phyloP scores from a whole-genome alignment of 345 rosid species.

The Aurinia saxatilis region DNA sequence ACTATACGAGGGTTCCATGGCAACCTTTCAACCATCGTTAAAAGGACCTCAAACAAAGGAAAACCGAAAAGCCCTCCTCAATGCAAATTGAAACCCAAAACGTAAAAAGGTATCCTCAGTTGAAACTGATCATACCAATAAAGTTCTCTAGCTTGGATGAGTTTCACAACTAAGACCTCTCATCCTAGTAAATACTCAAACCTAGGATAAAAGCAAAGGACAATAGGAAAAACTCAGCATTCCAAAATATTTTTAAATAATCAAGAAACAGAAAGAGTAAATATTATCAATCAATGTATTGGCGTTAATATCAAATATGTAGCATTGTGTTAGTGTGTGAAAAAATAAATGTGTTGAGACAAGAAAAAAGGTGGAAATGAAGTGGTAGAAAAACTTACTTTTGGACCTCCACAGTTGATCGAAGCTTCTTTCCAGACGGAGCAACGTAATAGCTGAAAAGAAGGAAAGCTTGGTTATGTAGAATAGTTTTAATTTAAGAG shows the following conservation, averaged over 20 bases:
- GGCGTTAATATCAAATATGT: neutral
- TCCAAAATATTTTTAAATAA: neutral
- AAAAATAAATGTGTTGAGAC: neutral
- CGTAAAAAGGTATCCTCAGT: too few species aligned
- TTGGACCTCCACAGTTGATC: constrained; percentile 74
- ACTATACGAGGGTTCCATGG: too few species aligned
- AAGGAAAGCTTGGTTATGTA: neutral
- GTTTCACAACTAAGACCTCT: neutral
- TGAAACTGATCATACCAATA: too few species aligned
- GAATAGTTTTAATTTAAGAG: neutral
- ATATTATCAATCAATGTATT: neutral
- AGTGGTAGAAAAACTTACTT: constrained; percentile 41
- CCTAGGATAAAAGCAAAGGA: neutral
- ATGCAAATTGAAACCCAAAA: too few species aligned
- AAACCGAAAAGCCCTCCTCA: too few species aligned
- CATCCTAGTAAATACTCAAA: neutral
- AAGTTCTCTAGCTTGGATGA: too few species aligned
- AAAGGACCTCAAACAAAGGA: too few species aligned
- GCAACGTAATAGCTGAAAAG: constrained; percentile 71
- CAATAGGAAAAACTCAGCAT: neutral
- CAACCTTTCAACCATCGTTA: too few species aligned
- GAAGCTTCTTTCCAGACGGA: constrained; percentile 87
- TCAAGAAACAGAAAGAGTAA: neutral
- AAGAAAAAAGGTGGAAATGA: neutral
- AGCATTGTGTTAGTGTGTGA: neutral